Conservation (phyloP, 768 basidiomycete genomes). For the Suillus hirtellus region DNA sequence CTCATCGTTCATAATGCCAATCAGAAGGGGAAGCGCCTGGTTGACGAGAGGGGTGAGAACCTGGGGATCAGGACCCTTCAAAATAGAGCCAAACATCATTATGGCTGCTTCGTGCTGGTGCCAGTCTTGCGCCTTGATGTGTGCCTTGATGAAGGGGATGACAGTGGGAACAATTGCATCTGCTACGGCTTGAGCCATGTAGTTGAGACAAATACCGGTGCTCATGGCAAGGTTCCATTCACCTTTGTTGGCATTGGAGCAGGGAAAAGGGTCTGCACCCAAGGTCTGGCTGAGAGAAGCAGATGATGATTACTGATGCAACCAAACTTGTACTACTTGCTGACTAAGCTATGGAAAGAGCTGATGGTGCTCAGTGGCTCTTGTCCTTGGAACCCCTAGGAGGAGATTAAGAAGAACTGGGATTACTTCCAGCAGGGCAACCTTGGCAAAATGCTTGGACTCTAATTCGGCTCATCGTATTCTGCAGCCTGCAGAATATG, state of each 20-base stretch:
- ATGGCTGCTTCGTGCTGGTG: constrained; percentile 94
- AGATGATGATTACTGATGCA: too few species aligned
- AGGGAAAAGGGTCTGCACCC: too few species aligned
- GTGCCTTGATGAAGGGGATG: constrained; percentile 96
- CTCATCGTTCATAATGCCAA: constrained; percentile 91
- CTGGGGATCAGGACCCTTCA: constrained; percentile 90
- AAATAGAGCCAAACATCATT: constrained; percentile 97
- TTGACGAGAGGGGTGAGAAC: constrained; percentile 89
- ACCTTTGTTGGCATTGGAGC: constrained; percentile 74
- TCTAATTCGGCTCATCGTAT: constrained; percentile 86
- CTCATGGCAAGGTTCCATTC: constrained; percentile 99
- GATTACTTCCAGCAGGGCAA: constrained; percentile 91
- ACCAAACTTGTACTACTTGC: too few species aligned
- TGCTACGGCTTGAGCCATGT: constrained; percentile 87
- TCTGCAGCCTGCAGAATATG: constrained; percentile 66
- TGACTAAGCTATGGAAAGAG: too few species aligned
- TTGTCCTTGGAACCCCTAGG: not conserved
- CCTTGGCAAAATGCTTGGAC: constrained; percentile 90
- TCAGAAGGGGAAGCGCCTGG: constrained; percentile 90
- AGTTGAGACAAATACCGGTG: constrained; percentile 87
- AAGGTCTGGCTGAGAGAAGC: too few species aligned
- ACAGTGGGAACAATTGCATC: constrained; percentile 90
- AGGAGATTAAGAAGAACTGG: constrained; percentile 89
- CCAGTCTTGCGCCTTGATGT: constrained; percentile 94
- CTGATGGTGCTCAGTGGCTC: too few species aligned